These are phyloP conservation scores for Boletus reticuloceps DNA, from an alignment of 768 basidiomycete genomes.

Conservation along the genomic window DNA sequence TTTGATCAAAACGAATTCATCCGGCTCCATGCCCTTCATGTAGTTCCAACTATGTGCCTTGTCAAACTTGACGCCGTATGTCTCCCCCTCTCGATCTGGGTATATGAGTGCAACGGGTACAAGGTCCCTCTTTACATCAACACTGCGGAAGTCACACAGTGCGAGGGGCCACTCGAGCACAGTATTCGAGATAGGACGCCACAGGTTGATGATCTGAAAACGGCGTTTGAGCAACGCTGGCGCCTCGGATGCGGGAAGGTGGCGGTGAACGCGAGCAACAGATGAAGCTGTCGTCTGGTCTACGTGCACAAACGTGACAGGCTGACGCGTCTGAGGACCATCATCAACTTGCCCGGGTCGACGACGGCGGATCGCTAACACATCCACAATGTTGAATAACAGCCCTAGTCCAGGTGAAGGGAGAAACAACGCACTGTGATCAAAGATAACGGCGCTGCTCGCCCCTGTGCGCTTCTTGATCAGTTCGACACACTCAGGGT, in stretches of 20 bases:
- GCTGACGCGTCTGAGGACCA: conserved; percentile 41
- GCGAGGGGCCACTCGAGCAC: conserved; percentile 50
- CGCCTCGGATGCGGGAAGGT: conserved; percentile 41
- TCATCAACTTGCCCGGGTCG: conserved; percentile 36
- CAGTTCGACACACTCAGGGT: conserved; percentile 37
- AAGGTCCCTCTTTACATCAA: conserved; percentile 39
- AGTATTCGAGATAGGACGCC: conserved; percentile 47
- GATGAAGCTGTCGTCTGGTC: conserved; percentile 45
- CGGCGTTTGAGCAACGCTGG: conserved; percentile 39
- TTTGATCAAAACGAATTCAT: conserved; percentile 49
- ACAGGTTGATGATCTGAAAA: conserved; percentile 54
- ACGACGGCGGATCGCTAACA: conserved; percentile 41
- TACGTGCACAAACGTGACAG: conserved; percentile 41
- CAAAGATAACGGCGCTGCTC: conserved; percentile 39
- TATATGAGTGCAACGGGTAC: conserved; percentile 37
- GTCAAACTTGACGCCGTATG: conserved; percentile 37
- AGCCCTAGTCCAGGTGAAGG: background rate
- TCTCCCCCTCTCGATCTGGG: conserved; percentile 45
- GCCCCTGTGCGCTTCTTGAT: conserved; percentile 40
- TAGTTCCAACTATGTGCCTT: conserved; percentile 46
- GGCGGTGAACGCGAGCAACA: conserved; percentile 40
- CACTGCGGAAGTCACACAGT: conserved; percentile 45
- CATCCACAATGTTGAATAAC: background rate
- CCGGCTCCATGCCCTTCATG: conserved; percentile 40
- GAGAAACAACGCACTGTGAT: conserved; percentile 32